Base-by-base conservation (phyloP, 208 protist genomes). In the Trypanosoma cruzi region DNA sequence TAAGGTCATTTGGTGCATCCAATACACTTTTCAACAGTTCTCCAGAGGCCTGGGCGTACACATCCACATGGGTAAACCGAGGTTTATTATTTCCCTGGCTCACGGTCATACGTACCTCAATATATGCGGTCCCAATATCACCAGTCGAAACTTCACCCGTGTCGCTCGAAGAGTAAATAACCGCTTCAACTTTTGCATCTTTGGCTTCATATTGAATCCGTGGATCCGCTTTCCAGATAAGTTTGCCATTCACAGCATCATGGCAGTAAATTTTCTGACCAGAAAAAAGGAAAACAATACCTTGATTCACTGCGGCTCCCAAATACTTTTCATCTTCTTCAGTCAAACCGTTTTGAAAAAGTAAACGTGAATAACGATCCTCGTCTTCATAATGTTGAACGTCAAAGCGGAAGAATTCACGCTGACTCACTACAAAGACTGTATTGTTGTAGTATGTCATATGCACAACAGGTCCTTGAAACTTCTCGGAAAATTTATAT, bases 371-470 rank as follows among this genome's bases (percentile, higher is more conserved):
- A 13, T 20, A 14, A 34, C 7, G 10, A 59, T 56, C 29, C 4
- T 63, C 44, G 29, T 29, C 31, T 57, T 62, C 42, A 61, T 28
- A 14, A 36, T 71, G 56, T 31, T 71, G 66, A 63, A 71, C 66
- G 66, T 74, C 34, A 34, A 54, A 67, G 44, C 55, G 68, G 10
- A 34, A 74, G 18, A 66, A 22, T 11, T 3, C 56, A 28, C 31
- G 52, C 42, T 59, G 31, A 48, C 67, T 58, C 7, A 74, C 68
- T 28, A 74, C 14, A 68, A 57, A 74, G 2, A 74, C 61, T 31
- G 68, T 74, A 31, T 74, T 74, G 32, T 74, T 74, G 49, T 74
- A 74, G 48, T 74, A 74, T 0, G 59, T 22, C 68, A 74, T 74
- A 46, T 66, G 54, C 22, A 66, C 36, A 55, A 74, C 18, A 48